phyloP scores from a whole-genome alignment of 2,329 filamentous ascomycete genomes.

The Epichloe aotearoae region DNA sequence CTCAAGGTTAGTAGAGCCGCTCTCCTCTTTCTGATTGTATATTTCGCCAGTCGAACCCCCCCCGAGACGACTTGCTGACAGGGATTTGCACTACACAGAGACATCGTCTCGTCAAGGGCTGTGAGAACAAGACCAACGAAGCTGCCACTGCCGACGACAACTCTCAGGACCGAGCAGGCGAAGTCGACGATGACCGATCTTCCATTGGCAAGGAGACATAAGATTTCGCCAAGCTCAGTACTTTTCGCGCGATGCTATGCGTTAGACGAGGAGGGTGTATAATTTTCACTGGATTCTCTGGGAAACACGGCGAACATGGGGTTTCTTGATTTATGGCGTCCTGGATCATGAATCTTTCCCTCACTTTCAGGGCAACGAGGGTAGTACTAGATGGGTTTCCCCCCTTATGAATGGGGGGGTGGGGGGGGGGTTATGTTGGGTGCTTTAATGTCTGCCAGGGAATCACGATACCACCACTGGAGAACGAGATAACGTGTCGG shows the following conservation, averaged over 20 bases:
- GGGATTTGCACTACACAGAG: constrained; percentile 25
- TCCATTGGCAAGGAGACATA: constrained; percentile 3
- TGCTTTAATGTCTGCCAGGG: neutral
- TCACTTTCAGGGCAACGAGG: neutral
- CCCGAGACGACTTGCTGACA: neutral
- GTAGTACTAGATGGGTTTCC: neutral
- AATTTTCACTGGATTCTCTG: neutral
- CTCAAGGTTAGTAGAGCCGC: constrained; percentile 58
- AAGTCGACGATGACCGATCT: constrained; percentile 6
- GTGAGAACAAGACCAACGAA: constrained; percentile 27
- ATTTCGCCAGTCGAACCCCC: too few relatives aligned
- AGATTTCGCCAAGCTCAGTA: neutral
- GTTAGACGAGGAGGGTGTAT: neutral
- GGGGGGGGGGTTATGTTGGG: neutral
- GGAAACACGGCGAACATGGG: constrained; percentile 2
- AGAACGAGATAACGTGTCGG: neutral
- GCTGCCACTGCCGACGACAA: constrained; percentile 11
- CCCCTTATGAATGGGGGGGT: neutral
- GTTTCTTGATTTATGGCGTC: constrained; percentile 1
- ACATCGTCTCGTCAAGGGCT: constrained; percentile 52
- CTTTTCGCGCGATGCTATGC: neutral
- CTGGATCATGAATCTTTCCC: neutral
- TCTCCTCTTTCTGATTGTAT: neutral
- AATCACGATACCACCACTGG: neutral
- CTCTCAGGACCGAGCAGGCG: constrained; percentile 3